Base-by-base conservation (phyloP, 306 rosid species). In the Quercus berberidifolia region DNA sequence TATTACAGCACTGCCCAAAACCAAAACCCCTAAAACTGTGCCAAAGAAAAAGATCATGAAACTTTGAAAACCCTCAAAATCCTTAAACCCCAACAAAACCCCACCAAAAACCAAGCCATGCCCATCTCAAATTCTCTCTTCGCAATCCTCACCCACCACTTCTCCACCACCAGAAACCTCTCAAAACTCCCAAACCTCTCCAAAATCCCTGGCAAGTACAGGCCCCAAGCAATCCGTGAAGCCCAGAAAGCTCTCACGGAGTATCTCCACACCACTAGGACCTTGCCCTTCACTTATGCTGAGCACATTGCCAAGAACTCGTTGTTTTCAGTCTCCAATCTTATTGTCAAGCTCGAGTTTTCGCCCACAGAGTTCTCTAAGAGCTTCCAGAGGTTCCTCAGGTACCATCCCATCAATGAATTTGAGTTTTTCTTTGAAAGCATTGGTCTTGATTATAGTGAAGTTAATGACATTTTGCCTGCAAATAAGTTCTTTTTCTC, bases 351-450 rank as follows among this genome's bases (percentile, higher is more conserved):
- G 81, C 58, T 88, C 33, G 80, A 80, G 3, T 90, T 81, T 57
- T 84, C 91, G 19, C 68, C 78, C 6, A 17, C 82, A 1, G 63
- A 17, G 23, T 92, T 92, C 85, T 49, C 88, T 8, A 78, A 41
- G 51, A 76, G 38, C 80, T 67, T 92, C 78, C 64, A 64, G 77
- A 92, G 55, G 84, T 73, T 89, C 76, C 86, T 94, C 73, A 88
- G 96, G 89, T 92, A 94, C 83, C 81, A 94, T 73, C 97, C 97
- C 62, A 84, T 92, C 43, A 92, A 94, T n/a, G 96, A 94, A 75
- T 92, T 90, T 60, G 94, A 94, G 78, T 89, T 94, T 76, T 94
- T 94, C 82, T 90, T 91, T 64, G 98, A 94, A 62, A 91, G 96
- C 80, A 94, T 94, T 18, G 97, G 98, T 49, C 81, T 94, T 8